These are phyloP conservation scores for Sergeia podlipaevii DNA, from an alignment of 208 protist species.

Conservation along the genomic window DNA sequence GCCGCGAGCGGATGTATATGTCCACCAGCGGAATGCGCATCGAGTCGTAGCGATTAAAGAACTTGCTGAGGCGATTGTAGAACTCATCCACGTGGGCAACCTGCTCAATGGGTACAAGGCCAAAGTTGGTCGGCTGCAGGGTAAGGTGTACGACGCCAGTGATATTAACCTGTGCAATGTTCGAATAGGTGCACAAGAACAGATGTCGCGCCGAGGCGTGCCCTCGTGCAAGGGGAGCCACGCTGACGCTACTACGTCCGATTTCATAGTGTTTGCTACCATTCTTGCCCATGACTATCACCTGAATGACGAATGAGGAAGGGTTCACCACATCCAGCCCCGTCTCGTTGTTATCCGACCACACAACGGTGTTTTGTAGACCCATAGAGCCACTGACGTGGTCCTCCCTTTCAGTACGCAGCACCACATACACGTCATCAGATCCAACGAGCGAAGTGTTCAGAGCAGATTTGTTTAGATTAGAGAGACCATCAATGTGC, in stretches of 20 bases:
- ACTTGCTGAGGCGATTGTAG: slow-evolving; percentile 66
- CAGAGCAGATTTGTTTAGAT: slow-evolving; percentile 39
- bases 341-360: slow-evolving; percentile 22
- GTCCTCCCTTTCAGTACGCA: slow-evolving; percentile 57
- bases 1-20: slow-evolving; percentile 32
- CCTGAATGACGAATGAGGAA: slow-evolving; percentile 32
- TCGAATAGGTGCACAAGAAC: slow-evolving; percentile 50
- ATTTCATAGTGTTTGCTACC: slow-evolving; percentile 46
- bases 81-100: slow-evolving; percentile 45
- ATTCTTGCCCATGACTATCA: slow-evolving; percentile 53
- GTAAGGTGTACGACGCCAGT: slow-evolving; percentile 58
- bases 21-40: slow-evolving; percentile 59
- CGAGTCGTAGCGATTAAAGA: slow-evolving; percentile 76
- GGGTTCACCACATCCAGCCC: slow-evolving; percentile 62
- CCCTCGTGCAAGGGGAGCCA: slow-evolving; percentile 34
- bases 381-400: slow-evolving; percentile 28
- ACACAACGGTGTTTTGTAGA: slow-evolving; percentile 51
- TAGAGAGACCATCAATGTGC: slow-evolving; percentile 61
- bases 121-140: slow-evolving; percentile 56
- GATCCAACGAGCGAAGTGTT: slow-evolving; percentile 49
- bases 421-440: slow-evolving; percentile 48
- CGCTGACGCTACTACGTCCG: slow-evolving; percentile 46
- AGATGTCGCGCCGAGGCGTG: slow-evolving; percentile 53
- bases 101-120: slow-evolving; percentile 25
- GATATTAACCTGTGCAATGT: slow-evolving; percentile 20